These are phyloP conservation scores for Aspergillus sp. DNA, from an alignment of 2,329 filamentous ascomycete species.

Conservation along the genomic window DNA sequence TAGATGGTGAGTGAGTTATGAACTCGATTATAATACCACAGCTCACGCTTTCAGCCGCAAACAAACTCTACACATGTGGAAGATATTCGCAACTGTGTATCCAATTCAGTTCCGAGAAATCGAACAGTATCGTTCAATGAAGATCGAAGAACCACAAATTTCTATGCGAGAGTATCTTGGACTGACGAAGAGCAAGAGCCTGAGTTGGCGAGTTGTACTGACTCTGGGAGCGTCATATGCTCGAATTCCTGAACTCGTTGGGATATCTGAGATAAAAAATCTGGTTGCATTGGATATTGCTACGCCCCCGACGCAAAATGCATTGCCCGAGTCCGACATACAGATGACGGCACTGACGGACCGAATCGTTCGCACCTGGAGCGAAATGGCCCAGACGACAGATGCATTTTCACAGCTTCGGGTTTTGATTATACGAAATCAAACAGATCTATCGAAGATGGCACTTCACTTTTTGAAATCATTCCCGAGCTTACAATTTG, in stretches of 20 bases:
- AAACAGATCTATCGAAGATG: slow-evolving; percentile 30
- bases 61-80: slow-evolving; percentile 45
- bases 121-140: slow-evolving; percentile 30
- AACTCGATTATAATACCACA: not conserved
- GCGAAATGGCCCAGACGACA: slow-evolving; percentile 33
- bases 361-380: slow-evolving; percentile 43
- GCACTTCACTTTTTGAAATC: slow-evolving; percentile 34
- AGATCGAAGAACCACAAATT: slow-evolving; percentile 29
- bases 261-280: slow-evolving; percentile 39
- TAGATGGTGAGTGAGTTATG: slow-evolving; percentile 29
- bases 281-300: slow-evolving; percentile 41
- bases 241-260: slow-evolving; percentile 36
- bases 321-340: slow-evolving; percentile 13
- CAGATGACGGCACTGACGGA: slow-evolving; percentile 32
- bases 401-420: slow-evolving; percentile 40
- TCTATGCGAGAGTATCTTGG: slow-evolving; percentile 36
- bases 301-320: slow-evolving; percentile 17
- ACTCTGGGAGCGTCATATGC: slow-evolving; percentile 34
- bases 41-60: slow-evolving; percentile 27
- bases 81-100: slow-evolving; percentile 40
- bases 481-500: slow-evolving; percentile 36
- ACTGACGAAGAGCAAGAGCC: slow-evolving; percentile 30
- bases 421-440: slow-evolving; percentile 35
- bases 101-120: slow-evolving; percentile 32
- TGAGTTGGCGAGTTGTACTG: slow-evolving; percentile 37